Base-by-base conservation (phyloP, 2,329 filamentous ascomycete genomes). In the Fusarium circinatum region DNA sequence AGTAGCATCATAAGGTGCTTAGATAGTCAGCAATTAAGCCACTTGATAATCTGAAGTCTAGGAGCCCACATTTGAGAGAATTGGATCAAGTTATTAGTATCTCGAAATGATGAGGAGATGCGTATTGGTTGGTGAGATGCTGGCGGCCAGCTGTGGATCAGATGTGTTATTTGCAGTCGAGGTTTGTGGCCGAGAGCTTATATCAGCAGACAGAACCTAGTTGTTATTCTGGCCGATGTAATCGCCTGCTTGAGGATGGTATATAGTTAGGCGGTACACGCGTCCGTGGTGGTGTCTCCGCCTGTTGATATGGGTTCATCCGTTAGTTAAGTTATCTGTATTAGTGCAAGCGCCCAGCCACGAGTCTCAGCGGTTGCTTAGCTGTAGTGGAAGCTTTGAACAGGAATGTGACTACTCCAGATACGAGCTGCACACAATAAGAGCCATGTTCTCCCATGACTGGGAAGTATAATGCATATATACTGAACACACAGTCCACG, bases 11-110 rank as follows among this genome's bases (percentile, higher is more conserved):
- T 8, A n/a, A 4, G 13, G 8, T 41, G 22, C 39, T 41, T n/a
- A 41, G 13, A n/a, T 1, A 41, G 8, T 38, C 4, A n/a, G 39
- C 1, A n/a, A 0, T 44, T 8, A 24, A 24, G 15, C 7, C 6
- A 18, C 42, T 18, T 6, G 1, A 6, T 8, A 0, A 8, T 44
- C 12, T 15, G 42, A 44, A 18, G n/a, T 24, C n/a, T 17, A 24
- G 15, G 7, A 44, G 8, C 15, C 15, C 7, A 44, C 5, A 5
- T 10, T 44, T 7, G 5, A 45, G n/a, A 11, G 17, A 18, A 8
- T 13, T 18, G n/a, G 11, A 18, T 26, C n/a, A 45, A 18, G 1
- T 17, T 42, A 22, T 42, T 42, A 42, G 41, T 42, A 7, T n/a
- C 9, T 2, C 1, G 9, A 14, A 42, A n/a, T 15, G 2, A 42